These are phyloP conservation scores for Phaeosphaeria sp. DNA, from an alignment of 2,329 filamentous ascomycete genomes.

Conservation along the genomic window DNA sequence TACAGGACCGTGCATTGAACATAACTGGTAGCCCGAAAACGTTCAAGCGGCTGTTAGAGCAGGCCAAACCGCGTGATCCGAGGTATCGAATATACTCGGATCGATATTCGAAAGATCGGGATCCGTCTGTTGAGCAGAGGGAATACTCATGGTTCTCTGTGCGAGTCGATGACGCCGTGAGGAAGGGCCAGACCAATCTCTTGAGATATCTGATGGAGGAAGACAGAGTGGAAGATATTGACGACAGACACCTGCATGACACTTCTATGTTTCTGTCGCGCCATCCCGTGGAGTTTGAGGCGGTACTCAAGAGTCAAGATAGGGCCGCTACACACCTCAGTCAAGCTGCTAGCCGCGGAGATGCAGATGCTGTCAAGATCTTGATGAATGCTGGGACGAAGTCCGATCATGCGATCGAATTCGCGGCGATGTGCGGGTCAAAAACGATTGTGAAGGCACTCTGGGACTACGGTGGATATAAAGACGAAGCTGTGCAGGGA, in stretches of 20 bases:
- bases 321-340: not conserved
- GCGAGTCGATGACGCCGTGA: not conserved
- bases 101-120: not conserved
- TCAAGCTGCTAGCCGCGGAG: not conserved
- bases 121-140: not conserved
- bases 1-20: not conserved
- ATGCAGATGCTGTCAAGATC: not conserved
- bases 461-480: conserved; percentile 1
- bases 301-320: not conserved
- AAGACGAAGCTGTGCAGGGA: conserved; percentile 27
- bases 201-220: not conserved
- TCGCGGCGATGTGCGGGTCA: conserved; percentile 4
- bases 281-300: not conserved
- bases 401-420: conserved; percentile 2
- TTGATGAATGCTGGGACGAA: conserved; percentile 1
- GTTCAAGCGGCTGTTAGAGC: not conserved
- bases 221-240: not conserved
- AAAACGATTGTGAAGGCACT: conserved; percentile 5
- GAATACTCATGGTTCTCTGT: not conserved
- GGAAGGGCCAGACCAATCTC: not conserved
- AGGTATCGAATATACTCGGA: not conserved
- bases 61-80: not conserved
- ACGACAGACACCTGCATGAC: not conserved
- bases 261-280: not conserved
- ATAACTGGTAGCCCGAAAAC: not conserved